Evolutionary conservation across 495 filamentous ascomycete genomes (phyloP).

Genomic region (Aspergillus saccharolyticus): DNA sequence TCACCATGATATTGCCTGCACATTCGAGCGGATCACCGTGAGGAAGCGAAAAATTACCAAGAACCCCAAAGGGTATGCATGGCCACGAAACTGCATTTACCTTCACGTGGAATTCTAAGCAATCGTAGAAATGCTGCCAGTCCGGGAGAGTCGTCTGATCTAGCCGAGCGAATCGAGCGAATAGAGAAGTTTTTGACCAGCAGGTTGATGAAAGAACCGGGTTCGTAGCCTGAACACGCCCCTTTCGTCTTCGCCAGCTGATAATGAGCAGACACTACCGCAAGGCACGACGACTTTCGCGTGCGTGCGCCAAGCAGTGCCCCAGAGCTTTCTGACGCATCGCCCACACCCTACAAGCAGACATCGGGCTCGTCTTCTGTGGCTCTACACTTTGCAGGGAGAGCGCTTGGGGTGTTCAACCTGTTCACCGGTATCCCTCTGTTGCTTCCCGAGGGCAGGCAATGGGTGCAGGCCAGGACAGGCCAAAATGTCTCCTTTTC

Average conservation of each 20-base stretch:
- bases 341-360: slow-evolving; percentile 5
- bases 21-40: slow-evolving; percentile 37
- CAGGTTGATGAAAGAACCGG: slow-evolving; percentile 24
- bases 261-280: slow-evolving; percentile 1
- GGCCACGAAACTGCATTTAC: background rate
- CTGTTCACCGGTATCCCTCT: slow-evolving; percentile 43
- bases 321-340: background rate
- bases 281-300: background rate
- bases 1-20: slow-evolving; percentile 47
- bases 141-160: slow-evolving; percentile 23
- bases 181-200: slow-evolving; percentile 38
- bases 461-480: slow-evolving; percentile 44
- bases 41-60: slow-evolving; percentile 29
- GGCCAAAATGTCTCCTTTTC: slow-evolving; percentile 38
- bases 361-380: slow-evolving; percentile 27
- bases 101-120: background rate
- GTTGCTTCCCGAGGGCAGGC: slow-evolving; percentile 39
- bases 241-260: background rate
- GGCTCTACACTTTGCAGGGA: slow-evolving; percentile 46
- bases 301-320: background rate
- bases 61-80: slow-evolving; percentile 21
- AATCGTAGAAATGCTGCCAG: slow-evolving; percentile 11
- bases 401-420: slow-evolving; percentile 43
- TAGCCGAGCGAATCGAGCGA: slow-evolving; percentile 38
- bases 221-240: slow-evolving; percentile 10